Evolutionary conservation across 495 filamentous ascomycete genomes (phyloP), one percentile per base, ranked within the genome.

Genomic region (Neurospora intermedia): DNA sequence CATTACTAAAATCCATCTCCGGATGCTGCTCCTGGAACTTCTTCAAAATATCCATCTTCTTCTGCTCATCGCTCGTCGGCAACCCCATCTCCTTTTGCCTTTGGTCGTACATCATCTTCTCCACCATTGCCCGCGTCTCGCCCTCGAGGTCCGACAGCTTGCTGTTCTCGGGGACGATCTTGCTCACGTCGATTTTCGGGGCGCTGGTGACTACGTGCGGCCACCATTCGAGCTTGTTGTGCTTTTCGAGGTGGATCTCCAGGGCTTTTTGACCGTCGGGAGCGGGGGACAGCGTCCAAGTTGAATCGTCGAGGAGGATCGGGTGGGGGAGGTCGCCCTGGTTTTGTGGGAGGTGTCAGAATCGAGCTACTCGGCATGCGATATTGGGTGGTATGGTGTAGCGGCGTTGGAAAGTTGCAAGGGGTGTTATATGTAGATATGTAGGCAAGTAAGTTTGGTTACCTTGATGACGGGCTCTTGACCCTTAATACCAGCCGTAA

Each of bases 61-160:
- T 90, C 85, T 94, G 88, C 84, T 99, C 95, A 74, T 98, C 96
- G 74, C 92, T 96, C 31, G 89, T 93, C 77, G 92, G 91, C 80
- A 90, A 88, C 8, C 96, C 96, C 75, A 77, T 85, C 86, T 97
- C 96, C 89, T 98, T 98, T 87, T 97, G 94, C 66, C 92, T 86
- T 87, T 99, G 96, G 84, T 99, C 96, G 77, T 87, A 99, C 96
- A 99, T 99, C 96, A 99, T 98, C 88, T 99, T 99, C 90, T 99
- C 96, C 54, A 99, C 96, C 95, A 99, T 98, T n/a, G 77, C 86
- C 73, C 96, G 87, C 74, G 96, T 99, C 88, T 97, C 93, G 70
- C 96, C 95, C 79, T 99, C 96, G 73, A 99, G 84, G 83, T 99
- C 96, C 73, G 91, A 87, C 76, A 99, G 83, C 79, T 92, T 96